Conservation (phyloP, 75 land plant genomes). For the Isoetes taiwanensis region DNA sequence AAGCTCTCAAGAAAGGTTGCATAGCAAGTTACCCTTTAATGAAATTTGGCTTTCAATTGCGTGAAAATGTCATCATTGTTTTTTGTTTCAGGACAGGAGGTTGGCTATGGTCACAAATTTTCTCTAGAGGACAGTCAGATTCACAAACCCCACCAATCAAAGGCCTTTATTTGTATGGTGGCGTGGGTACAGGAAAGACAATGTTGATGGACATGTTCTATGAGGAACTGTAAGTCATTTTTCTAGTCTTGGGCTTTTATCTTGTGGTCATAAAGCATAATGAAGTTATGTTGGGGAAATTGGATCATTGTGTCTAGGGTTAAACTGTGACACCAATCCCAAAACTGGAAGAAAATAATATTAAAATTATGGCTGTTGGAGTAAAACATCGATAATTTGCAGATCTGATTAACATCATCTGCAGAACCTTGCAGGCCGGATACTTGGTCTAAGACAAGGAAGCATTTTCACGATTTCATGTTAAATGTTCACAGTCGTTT, state of each 20-base stretch:
- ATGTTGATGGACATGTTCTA: conserved; percentile 98
- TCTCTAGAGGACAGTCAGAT: conserved; percentile 26
- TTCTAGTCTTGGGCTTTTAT: not conserved
- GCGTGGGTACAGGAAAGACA: conserved; percentile 98
- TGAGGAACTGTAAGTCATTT: conserved; percentile 60
- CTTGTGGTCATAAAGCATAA: not conserved
- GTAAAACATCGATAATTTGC: too few species aligned
- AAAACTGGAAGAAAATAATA: too few species aligned
- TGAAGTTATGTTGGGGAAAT: too few species aligned
- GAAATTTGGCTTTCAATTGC: not conserved
- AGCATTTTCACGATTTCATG: conserved; percentile 98
- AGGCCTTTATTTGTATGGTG: conserved; percentile 90
- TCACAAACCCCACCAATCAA: conserved; percentile 40
- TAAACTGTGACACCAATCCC: too few species aligned
- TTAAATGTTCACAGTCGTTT: conserved; percentile 80
- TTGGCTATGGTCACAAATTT: conserved; percentile 70
- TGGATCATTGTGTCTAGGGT: too few species aligned
- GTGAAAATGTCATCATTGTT: not conserved
- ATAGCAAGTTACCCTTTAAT: not conserved
- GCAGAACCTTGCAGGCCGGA: conserved; percentile 32
- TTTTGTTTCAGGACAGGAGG: conserved; percentile 28
- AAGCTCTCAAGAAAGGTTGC: not conserved
- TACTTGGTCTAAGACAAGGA: conserved; percentile 77
- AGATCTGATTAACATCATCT: not conserved
- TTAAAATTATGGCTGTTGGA: too few species aligned